These are phyloP conservation scores for Megacollybia marginata DNA, from an alignment of 768 basidiomycete species.

Conservation along the genomic window DNA sequence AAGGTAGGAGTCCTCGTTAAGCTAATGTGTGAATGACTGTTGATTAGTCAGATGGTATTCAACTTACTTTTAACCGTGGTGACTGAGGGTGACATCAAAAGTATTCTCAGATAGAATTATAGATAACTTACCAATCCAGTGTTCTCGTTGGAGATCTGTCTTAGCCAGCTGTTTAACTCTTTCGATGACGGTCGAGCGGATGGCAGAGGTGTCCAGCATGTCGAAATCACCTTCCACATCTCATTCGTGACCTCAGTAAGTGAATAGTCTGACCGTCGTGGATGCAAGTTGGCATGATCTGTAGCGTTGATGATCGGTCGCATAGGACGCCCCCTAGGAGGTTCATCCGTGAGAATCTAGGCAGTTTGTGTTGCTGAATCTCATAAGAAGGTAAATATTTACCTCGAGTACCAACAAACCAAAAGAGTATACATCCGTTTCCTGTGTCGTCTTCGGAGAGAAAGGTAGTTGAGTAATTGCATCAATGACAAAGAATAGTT, in stretches of 20 bases:
- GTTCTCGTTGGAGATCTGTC: no score
- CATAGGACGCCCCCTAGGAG: neutral
- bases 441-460: slow-evolving; percentile 1
- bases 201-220: no score
- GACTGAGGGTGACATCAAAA: no score
- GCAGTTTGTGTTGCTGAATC: neutral
- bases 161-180: no score
- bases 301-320: neutral
- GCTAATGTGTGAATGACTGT: no score
- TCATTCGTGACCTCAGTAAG: neutral
- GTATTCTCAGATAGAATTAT: no score
- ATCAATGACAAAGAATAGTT: slow-evolving; percentile 6
- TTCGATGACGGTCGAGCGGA: no score
- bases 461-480: neutral
- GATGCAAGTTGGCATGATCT: neutral
- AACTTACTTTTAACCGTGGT: no score
- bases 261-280: neutral
- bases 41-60: no score
- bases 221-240: neutral
- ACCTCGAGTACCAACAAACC: slow-evolving; percentile 5
- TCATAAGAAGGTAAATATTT: neutral
- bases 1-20: no score
- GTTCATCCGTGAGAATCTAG: neutral
- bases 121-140: no score
- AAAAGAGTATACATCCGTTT: slow-evolving; percentile 13